Base-by-base conservation (phyloP, 2,329 filamentous ascomycete genomes). In the Beauveria sp. region DNA sequence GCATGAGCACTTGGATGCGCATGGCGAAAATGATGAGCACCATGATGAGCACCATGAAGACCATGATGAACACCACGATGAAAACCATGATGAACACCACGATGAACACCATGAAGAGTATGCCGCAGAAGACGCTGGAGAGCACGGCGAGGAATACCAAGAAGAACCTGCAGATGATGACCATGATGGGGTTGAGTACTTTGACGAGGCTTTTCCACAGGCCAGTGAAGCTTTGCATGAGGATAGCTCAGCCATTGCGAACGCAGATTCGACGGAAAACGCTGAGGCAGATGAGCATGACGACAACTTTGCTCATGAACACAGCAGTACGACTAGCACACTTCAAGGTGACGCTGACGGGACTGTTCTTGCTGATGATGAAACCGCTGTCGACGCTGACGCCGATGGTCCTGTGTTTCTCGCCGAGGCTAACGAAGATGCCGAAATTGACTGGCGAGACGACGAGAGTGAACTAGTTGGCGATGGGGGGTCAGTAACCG, bases 301-400 rank as follows among this genome's bases (percentile, higher is more conserved):
- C 43, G n/a, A 65, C 12, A 64, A 59, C 40, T 65, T 66, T 28
- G 63, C 50, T 68, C 70, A 28, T 50, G 58, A 61, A 24, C 50
- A 55, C 28, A 61, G 58, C 51, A 72, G 70, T 60, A 71, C 71
- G 22, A 73, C 72, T 18, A 67, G 70, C 30, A 74, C 72, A 5
- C 64, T 74, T 40, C 66, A 69, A 54, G 73, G 70, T 50, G 70
- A 72, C 42, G 72, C 69, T 43, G 71, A 73, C 38, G 68, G 65
- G 26, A 66, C 63, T 26, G 65, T 66, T 45, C 59, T 67, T 22
- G 61, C 66, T 9, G 63, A 66, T 40, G 64, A 63, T 28, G 66
- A 66, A 28, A 65, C 65, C 9, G 61, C 63, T 18, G 64, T 65
- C 49, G 62, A 65, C 12, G 65, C 67, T 24, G 66, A 69, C 42